Percentiles rank a stretch among this genome's conserved stretches.
Evolutionary conservation across 768 basidiomycete genomes (phyloP).

Genomic region (Lentinula lateritia): DNA sequence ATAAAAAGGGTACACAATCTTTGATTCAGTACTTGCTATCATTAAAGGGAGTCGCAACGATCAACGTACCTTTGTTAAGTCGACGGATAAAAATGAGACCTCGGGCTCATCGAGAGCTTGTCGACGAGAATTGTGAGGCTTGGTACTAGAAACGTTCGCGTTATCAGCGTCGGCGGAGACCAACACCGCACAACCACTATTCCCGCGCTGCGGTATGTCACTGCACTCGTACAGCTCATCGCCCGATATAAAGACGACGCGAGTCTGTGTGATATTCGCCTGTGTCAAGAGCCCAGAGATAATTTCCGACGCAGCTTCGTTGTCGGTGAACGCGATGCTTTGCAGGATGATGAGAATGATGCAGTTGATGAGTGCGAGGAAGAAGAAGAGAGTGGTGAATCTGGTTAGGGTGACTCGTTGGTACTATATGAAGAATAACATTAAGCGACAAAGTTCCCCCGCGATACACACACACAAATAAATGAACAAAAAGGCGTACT

Average conservation of each 20-base stretch:
- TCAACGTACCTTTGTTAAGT: too few relatives aligned
- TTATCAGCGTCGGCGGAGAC: background rate
- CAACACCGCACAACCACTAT: constrained; percentile 14
- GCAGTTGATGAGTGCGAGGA: constrained; percentile 37
- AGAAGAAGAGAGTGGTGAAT: constrained; percentile 42
- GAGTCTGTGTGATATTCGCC: constrained; percentile 19
- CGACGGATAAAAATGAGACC: too few relatives aligned
- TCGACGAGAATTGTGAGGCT: too few relatives aligned
- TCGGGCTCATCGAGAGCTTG: too few relatives aligned
- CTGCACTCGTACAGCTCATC: constrained; percentile 27
- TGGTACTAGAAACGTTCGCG: too few relatives aligned
- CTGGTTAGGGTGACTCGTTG: constrained; percentile 43
- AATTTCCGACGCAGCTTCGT: constrained; percentile 24
- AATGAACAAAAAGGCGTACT: background rate
- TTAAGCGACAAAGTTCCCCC: background rate
- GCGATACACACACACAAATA: background rate
- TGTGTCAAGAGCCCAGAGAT: constrained; percentile 27
- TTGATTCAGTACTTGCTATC: too few relatives aligned
- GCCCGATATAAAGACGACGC: constrained; percentile 14
- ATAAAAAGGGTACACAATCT: too few relatives aligned
- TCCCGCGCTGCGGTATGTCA: constrained; percentile 27
- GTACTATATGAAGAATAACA: constrained; percentile 25
- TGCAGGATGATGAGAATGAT: constrained; percentile 36
- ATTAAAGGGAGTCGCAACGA: too few relatives aligned
- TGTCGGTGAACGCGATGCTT: constrained; percentile 29